Percentiles rank a stretch among this genome's conserved stretches.
phyloP scores from a whole-genome alignment of 345 rosid species.

The Linum trigynum region DNA sequence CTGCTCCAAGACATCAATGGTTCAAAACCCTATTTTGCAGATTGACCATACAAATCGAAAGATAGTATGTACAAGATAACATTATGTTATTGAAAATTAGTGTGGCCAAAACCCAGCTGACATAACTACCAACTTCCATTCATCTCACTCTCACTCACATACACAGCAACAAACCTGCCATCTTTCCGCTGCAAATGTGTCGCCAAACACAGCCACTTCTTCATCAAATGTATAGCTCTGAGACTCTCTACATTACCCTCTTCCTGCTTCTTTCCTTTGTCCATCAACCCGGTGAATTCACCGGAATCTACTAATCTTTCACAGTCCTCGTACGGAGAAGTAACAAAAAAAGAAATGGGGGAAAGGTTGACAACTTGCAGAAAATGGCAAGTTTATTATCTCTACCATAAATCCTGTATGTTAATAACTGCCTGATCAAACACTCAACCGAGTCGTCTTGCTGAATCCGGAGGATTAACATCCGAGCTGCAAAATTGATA shows the following conservation, averaged over 20 bases:
- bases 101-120: background rate
- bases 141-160: background rate
- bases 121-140: background rate
- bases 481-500: conserved; percentile 32
- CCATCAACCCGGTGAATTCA: background rate
- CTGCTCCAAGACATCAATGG: too few species aligned
- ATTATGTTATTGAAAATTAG: background rate
- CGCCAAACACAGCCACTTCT: background rate
- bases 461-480: conserved; percentile 3
- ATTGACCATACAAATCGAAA: too few species aligned
- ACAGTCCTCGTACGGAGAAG: too few species aligned
- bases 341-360: background rate
- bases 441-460: background rate
- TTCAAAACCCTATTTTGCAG: too few species aligned
- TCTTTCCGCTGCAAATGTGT: too few species aligned
- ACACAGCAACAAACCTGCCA: too few species aligned
- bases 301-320: background rate
- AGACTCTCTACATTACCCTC: background rate
- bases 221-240: background rate
- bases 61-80: background rate
- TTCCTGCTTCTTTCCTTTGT: background rate
- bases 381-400: background rate
- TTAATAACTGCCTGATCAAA: background rate
- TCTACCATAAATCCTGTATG: background rate
- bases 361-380: background rate